Evolutionary conservation across 129 eudicot genomes (phyloP), one percentile per base, ranked within the genome.

Genomic region (Flaveria robusta): DNA sequence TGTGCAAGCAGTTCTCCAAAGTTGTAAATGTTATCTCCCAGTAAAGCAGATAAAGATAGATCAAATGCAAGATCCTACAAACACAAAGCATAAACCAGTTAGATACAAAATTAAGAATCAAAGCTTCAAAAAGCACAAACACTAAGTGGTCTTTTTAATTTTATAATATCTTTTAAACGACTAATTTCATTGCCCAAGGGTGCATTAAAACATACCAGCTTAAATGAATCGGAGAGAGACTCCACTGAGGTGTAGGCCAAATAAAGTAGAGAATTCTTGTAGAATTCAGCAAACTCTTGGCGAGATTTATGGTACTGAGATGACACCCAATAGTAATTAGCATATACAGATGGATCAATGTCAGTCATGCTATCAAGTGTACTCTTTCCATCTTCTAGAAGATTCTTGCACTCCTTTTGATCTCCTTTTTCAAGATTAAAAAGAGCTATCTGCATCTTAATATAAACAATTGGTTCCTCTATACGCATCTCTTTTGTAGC

Each of bases 11-110:
- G 83, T 81, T 93, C 98, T 20, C 98, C 98, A 29, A 93, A 93
- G 87, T 90, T 93, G 92, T 90, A 90, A 49, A 93, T 90, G 89
- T 93, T 93, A 18, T 93, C 98, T 39, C 97, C 98, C 85, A 93
- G 81, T 81, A 93, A 79, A 18, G 98, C 98, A 64, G 97, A 90
- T 31, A 93, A 85, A 4, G 98, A 93, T 60, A 93, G 77, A 84
- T 93, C 98, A 82, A 87, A 93, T 23, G 98, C 98, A 86, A 93
- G 83, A 81, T 93, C 98, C 98, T 93, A 55, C 47, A 58, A 73
- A 31, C 15, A 20, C 14, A 66, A 65, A 66, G 15, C 18, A 65
- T 29, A 63, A 63, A 63, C 68, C 24, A 60, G 50, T 49, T 41
- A 76, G 66, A 71, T 29, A 39, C 43, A 67, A 56, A 52, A 74